phyloP scores from a whole-genome alignment of 2,329 filamentous ascomycete species.

The Phoma sp. region DNA sequence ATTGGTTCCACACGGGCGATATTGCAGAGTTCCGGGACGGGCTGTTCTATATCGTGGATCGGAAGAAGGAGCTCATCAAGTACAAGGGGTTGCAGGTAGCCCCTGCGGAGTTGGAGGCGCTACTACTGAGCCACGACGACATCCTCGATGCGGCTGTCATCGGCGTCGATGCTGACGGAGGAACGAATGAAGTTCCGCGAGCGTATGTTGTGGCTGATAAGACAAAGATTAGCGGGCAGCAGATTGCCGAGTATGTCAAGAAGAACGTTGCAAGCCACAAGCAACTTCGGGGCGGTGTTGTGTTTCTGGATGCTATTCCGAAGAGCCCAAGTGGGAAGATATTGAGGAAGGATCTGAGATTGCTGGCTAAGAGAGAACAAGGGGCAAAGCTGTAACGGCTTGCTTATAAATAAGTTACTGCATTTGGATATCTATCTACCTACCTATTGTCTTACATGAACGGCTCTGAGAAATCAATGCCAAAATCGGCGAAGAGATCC shows the following conservation, averaged over 20 bases:
- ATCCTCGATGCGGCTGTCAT: constrained; percentile 56
- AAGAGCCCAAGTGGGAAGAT: constrained; percentile 48
- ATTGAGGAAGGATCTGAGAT: constrained; percentile 44
- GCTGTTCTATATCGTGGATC: constrained; percentile 52
- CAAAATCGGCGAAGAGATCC: constrained; percentile 3
- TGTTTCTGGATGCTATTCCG: constrained; percentile 45
- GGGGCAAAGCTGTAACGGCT: constrained; percentile 32
- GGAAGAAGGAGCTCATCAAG: constrained; percentile 55
- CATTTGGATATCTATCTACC: too few species aligned
- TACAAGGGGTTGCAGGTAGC: constrained; percentile 59
- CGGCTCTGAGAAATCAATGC: constrained; percentile 1
- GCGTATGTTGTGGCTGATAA: constrained; percentile 52
- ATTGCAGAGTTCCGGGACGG: constrained; percentile 44
- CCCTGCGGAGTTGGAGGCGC: constrained; percentile 56
- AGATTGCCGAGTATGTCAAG: constrained; percentile 45
- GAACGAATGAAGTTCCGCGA: constrained; percentile 49
- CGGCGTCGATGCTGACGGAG: constrained; percentile 46
- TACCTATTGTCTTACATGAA: neutral
- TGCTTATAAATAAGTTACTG: too few species aligned
- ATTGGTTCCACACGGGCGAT: constrained; percentile 50
- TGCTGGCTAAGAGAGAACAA: constrained; percentile 39
- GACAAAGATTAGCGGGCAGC: constrained; percentile 33
- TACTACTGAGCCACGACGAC: constrained; percentile 50
- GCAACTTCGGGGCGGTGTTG: constrained; percentile 46
- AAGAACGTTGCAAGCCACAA: constrained; percentile 42